These are phyloP conservation scores for Pichia manshurica DNA, from an alignment of 805 yeast genomes.

Conservation along the genomic window DNA sequence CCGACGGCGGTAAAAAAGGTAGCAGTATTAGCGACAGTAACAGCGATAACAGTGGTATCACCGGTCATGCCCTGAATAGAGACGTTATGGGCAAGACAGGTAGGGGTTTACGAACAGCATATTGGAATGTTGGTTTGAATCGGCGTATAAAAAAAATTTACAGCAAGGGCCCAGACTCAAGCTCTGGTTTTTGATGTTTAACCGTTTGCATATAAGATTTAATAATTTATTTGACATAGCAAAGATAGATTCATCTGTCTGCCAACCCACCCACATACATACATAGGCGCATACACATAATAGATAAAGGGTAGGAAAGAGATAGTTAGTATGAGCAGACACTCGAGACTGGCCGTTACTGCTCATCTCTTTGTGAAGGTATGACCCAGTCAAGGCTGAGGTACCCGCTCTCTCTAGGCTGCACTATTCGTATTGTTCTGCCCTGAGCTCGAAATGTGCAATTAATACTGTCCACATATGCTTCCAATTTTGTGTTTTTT, in stretches of 20 bases:
- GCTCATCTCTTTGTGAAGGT: conserved; percentile 34
- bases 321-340: no score
- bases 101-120: conserved; percentile 27
- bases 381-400: conserved; percentile 53
- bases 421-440: conserved; percentile 36
- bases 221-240: no score
- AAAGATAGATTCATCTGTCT: no score
- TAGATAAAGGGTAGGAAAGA: no score
- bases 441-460: conserved; percentile 15
- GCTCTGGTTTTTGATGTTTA: conserved; percentile 6
- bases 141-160: conserved; percentile 24
- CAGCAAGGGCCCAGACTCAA: conserved; percentile 22
- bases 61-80: conserved; percentile 1
- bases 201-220: no score
- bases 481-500: conserved; percentile 34
- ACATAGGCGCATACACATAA: no score
- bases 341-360: no score
- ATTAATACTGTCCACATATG: conserved; percentile 34
- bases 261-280: no score
- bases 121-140: conserved; percentile 33
- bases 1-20: background rate
- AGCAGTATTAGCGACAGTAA: background rate
- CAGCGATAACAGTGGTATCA: conserved; percentile 9
- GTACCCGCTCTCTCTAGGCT: conserved; percentile 50
- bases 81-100: conserved; percentile 22